Evolutionary conservation across 1,284 basidiomycete genomes (phyloP).

Genomic region (Lignosus rhinocerotis): DNA sequence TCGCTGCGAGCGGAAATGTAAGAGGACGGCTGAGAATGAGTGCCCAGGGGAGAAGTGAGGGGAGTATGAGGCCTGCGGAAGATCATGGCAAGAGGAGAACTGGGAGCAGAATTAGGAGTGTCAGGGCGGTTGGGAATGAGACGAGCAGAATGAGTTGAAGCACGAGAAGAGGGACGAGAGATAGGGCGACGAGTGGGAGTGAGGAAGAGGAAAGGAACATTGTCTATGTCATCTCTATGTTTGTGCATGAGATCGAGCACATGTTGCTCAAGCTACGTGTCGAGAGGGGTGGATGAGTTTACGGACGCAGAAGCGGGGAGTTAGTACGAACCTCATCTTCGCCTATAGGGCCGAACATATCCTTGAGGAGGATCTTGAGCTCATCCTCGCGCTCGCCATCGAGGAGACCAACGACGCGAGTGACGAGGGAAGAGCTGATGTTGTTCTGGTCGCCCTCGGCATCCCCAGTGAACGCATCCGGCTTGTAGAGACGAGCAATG

Average conservation of each 20-base stretch:
- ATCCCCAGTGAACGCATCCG: constrained; percentile 47
- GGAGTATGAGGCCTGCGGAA: constrained; percentile 80
- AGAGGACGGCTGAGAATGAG: constrained; percentile 49
- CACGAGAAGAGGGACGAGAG: constrained; percentile 80
- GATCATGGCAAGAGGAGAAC: constrained; percentile 66
- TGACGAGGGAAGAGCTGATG: constrained; percentile 60
- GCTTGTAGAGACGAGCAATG: constrained; percentile 70
- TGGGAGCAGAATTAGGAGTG: constrained; percentile 69
- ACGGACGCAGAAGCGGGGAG: constrained; percentile 19
- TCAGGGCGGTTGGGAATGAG: constrained; percentile 64
- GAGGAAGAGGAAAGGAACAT: constrained; percentile 79
- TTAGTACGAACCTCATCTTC: constrained; percentile 66
- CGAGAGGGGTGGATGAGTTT: neutral
- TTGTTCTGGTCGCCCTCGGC: constrained; percentile 55
- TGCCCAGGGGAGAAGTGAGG: constrained; percentile 66
- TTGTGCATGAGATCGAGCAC: constrained; percentile 87
- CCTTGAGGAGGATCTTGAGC: constrained; percentile 74
- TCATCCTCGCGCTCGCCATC: constrained; percentile 84
- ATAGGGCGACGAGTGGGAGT: constrained; percentile 76
- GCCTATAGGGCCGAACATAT: constrained; percentile 61
- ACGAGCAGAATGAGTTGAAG: constrained; percentile 68
- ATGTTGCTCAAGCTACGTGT: constrained; percentile 65
- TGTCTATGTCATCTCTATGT: constrained; percentile 78
- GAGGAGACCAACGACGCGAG: constrained; percentile 69
- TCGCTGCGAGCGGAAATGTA: constrained; percentile 63